These are phyloP conservation scores for Hyphodiscus hymeniophilus DNA, from an alignment of 495 filamentous ascomycete species.

Conservation along the genomic window DNA sequence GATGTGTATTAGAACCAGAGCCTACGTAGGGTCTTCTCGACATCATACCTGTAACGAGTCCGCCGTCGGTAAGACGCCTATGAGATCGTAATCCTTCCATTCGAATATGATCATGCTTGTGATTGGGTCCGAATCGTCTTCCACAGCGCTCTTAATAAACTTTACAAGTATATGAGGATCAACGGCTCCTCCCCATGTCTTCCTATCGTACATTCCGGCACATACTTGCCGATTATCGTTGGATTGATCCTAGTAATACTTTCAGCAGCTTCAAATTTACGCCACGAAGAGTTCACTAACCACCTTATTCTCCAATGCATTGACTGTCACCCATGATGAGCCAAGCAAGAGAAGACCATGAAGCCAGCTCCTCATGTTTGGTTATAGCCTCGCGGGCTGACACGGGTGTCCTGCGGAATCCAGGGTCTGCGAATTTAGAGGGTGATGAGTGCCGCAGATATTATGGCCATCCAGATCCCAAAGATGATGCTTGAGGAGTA, in stretches of 20 bases:
- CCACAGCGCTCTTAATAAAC: conserved; percentile 55
- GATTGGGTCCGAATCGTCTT: conserved; percentile 55
- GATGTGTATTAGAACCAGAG: conserved; percentile 8
- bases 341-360: conserved; percentile 40
- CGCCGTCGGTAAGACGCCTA: conserved; percentile 47
- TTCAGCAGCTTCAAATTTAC: conserved; percentile 1
- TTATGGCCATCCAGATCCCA: conserved; percentile 14
- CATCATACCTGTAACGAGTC: conserved; percentile 26
- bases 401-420: not conserved
- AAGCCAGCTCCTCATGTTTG: conserved; percentile 47
- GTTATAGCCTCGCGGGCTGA: conserved; percentile 13
- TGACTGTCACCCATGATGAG: conserved; percentile 46
- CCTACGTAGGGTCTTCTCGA: not conserved
- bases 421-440: not conserved
- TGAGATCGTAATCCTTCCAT: conserved; percentile 73
- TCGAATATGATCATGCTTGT: conserved; percentile 90
- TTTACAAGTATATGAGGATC: conserved; percentile 85
- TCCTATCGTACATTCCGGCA: conserved; percentile 93
- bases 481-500: no score
- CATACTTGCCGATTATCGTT: conserved; percentile 78
- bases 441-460: not conserved
- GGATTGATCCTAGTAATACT: conserved; percentile 53
- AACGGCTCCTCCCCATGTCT: conserved; percentile 77
- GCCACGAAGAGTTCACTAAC: conserved; percentile 32
- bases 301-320: conserved; percentile 49